phyloP scores from a whole-genome alignment of 23 red algal genomes.

The Pyropia yezoensis region DNA sequence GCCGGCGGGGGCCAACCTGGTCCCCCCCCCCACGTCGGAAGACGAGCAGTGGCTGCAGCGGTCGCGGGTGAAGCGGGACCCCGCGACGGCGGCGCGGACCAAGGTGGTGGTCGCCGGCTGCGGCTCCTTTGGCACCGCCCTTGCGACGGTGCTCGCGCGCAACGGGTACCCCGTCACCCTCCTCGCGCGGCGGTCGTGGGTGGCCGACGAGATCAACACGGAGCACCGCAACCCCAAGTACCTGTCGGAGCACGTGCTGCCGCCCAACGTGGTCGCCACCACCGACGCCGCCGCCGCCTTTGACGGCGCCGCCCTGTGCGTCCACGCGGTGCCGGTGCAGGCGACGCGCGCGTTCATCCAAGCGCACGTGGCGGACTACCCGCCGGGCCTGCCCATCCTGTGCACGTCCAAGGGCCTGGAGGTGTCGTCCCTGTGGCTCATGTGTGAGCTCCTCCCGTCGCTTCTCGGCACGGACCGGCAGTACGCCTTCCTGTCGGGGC shows the following conservation, averaged over 20 bases:
- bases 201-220: constrained; percentile 76
- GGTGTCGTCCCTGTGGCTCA: constrained; percentile 49
- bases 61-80: constrained; percentile 44
- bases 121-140: constrained; percentile 91
- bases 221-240: constrained; percentile 86
- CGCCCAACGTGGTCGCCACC: constrained; percentile 64
- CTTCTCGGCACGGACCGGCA: constrained; percentile 37
- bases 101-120: constrained; percentile 75
- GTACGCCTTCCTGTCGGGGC: constrained; percentile 87
- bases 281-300: constrained; percentile 54
- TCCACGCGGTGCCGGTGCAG: constrained; percentile 95
- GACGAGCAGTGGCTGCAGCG: constrained; percentile 60
- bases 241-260: constrained; percentile 58
- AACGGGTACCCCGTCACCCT: constrained; percentile 81
- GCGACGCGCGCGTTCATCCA: constrained; percentile 51
- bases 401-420: constrained; percentile 94
- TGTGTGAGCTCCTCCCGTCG: constrained; percentile 83
- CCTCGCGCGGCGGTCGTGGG: constrained; percentile 58
- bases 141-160: constrained; percentile 69
- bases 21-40: constrained; percentile 35
- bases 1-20: constrained; percentile 11
- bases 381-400: constrained; percentile 63
- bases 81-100: constrained; percentile 15
- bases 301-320: constrained; percentile 46
- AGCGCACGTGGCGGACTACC: constrained; percentile 9